Base-by-base conservation (phyloP, 768 basidiomycete species). In the Boletus vermiculosoides region DNA sequence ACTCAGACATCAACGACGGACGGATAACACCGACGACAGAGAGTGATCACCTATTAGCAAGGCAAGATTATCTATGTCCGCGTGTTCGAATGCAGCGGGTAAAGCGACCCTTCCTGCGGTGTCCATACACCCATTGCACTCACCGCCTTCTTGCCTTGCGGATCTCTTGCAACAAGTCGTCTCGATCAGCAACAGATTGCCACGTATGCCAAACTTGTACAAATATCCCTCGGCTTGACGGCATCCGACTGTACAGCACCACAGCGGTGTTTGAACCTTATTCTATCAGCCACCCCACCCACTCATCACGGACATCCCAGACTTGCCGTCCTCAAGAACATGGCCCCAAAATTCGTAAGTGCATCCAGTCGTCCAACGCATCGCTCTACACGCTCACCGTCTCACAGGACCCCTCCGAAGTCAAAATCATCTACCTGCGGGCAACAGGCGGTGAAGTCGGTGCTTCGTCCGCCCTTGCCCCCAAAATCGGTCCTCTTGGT, bases 401-500 rank as follows among this genome's bases (percentile, higher is more conserved):
- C 39, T 0, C 16, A n/a, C 71, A 93, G 92, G 96, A 99, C 83
- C 96, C 96, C 68, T 90, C 81, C 77, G 96, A 99, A 81, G 82
- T 98, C 75, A 98, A 98, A 83, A 92, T 97, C 79, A 97, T 98
- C 83, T 93, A 94, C 85, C 89, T 98, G 74, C 86, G 96, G 66
- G 94, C 94, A 52, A 97, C 94, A 54, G 97, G 97, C 78, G 97
- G 97, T 84, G 97, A 98, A 81, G 93, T 98, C 73, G 97, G 96
- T 81, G 92, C 97, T 59, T 98, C 96, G 8, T 94, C 97, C 57
- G 95, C 97, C 59, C 85, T 99, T 61, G 97, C 97, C 50, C 97
- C 97, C 59, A 99, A 99, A 86, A 98, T 99, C 74, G 97, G 97
- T 86, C 97, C 97, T 80, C 87, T 99, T 64, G 96, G 96, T 90